phyloP scores from a whole-genome alignment of 2,329 filamentous ascomycete species.

The Cladosporium sp. region DNA sequence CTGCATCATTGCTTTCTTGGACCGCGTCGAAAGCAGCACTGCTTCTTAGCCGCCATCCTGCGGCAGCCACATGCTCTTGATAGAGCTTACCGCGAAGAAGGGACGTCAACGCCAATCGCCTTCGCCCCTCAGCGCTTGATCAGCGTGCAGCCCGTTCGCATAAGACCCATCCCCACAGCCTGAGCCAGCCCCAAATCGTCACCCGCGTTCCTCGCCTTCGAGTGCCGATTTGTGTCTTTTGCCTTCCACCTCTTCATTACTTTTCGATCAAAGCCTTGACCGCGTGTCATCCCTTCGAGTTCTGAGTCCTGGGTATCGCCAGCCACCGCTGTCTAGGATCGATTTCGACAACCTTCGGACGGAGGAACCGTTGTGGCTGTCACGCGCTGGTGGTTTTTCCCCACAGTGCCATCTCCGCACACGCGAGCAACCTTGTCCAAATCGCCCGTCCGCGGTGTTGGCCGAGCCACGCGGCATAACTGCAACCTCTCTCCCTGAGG shows the following conservation, averaged over 20 bases:
- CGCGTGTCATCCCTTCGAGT: too few species aligned
- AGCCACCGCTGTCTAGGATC: too few species aligned
- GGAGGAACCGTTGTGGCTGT: constrained; percentile 8
- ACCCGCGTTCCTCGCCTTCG: not conserved
- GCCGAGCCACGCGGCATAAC: constrained; percentile 11
- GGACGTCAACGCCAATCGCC: not conserved
- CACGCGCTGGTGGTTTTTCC: constrained; percentile 8
- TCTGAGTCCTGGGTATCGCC: too few species aligned
- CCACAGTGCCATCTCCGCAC: constrained; percentile 13
- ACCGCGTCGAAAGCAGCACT: too few species aligned
- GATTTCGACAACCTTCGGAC: not conserved
- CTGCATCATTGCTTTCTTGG: not conserved
- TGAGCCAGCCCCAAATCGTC: not conserved
- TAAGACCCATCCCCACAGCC: constrained; percentile 2
- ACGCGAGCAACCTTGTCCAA: constrained; percentile 9
- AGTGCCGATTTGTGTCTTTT: not conserved
- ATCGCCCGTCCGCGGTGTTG: not conserved
- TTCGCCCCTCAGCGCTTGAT: constrained; percentile 10
- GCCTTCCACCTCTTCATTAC: too few species aligned
- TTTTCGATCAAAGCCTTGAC: too few species aligned
- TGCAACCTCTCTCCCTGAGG: constrained; percentile 6
- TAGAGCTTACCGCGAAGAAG: too few species aligned
- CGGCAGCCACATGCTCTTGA: too few species aligned
- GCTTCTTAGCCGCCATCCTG: too few species aligned
- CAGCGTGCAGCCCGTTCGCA: constrained; percentile 12